phyloP scores from a whole-genome alignment of 2,329 filamentous ascomycete species.

The Fusarium coffeatum region DNA sequence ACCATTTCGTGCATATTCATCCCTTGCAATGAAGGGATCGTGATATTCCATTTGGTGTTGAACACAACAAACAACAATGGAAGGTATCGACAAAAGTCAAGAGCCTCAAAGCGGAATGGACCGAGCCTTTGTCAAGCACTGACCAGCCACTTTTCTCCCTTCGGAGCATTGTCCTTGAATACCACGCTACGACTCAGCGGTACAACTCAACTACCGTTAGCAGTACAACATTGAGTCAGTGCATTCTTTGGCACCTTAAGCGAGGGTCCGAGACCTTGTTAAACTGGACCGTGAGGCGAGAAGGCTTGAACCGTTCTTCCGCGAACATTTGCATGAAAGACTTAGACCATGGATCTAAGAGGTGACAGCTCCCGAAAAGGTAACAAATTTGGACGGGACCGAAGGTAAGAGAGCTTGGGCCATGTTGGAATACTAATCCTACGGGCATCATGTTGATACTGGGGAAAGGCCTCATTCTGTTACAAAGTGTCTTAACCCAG shows the following conservation, averaged over 20 bases:
- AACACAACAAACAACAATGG: neutral
- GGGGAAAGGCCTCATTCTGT: neutral
- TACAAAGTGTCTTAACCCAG: neutral
- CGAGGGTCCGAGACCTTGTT: neutral
- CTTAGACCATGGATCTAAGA: neutral
- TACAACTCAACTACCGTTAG: constrained; percentile 3
- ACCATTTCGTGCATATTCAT: neutral
- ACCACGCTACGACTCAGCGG: neutral
- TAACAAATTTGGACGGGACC: neutral
- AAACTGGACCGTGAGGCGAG: neutral
- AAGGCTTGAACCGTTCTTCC: neutral
- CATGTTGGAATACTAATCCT: neutral
- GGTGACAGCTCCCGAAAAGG: neutral
- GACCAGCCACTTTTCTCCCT: constrained; percentile 7
- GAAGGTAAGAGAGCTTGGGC: neutral
- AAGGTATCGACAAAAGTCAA: neutral
- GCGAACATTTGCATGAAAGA: neutral
- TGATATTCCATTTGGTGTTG: constrained; percentile 12
- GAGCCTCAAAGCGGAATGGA: constrained; percentile 21
- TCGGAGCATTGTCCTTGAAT: neutral
- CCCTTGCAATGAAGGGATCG: neutral
- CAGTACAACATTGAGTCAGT: constrained; percentile 22
- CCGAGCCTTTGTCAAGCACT: constrained; percentile 15
- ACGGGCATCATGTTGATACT: too few relatives aligned
- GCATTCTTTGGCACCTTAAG: constrained; percentile 23